These are phyloP conservation scores for Gossypium anomalum DNA, from an alignment of 345 rosid genomes.

Conservation along the genomic window DNA sequence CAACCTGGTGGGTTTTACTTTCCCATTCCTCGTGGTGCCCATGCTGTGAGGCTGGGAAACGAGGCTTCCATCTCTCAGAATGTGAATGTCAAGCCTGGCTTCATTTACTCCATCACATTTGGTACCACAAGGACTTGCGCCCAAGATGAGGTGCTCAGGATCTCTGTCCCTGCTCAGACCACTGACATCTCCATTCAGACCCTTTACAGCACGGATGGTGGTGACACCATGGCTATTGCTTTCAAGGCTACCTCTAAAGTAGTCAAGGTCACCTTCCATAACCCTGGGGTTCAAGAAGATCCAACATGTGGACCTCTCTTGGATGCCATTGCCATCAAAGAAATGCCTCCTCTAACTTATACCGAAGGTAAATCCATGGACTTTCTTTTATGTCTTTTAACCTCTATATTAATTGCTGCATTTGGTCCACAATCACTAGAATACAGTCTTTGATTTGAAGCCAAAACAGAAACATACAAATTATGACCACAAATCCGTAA, in stretches of 20 bases:
- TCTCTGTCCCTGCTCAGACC: constrained; percentile 53
- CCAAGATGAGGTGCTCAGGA: constrained; percentile 59
- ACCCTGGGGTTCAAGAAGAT: constrained; percentile 80
- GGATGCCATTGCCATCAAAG: constrained; percentile 87
- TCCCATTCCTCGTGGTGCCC: constrained; percentile 63
- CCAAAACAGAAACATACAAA: too few relatives aligned
- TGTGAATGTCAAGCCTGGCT: constrained; percentile 38
- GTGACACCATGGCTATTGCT: constrained; percentile 80
- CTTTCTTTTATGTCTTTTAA: not conserved
- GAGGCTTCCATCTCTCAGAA: constrained; percentile 69
- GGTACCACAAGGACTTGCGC: constrained; percentile 80
- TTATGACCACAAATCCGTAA: too few relatives aligned
- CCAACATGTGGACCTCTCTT: constrained; percentile 79
- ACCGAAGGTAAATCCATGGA: constrained; percentile 27
- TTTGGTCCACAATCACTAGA: not conserved
- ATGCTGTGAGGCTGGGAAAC: constrained; percentile 76
- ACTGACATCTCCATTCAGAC: constrained; percentile 63
- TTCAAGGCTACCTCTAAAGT: constrained; percentile 46
- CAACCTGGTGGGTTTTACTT: constrained; percentile 80
- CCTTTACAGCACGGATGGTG: constrained; percentile 63
- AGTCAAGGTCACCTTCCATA: constrained; percentile 61
- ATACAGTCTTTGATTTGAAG: not conserved
- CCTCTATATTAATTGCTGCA: not conserved
- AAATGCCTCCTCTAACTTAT: constrained; percentile 43
- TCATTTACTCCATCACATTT: constrained; percentile 61